Base-by-base conservation (phyloP, 257 asterid species). In the Ajuga chamaepitys region DNA sequence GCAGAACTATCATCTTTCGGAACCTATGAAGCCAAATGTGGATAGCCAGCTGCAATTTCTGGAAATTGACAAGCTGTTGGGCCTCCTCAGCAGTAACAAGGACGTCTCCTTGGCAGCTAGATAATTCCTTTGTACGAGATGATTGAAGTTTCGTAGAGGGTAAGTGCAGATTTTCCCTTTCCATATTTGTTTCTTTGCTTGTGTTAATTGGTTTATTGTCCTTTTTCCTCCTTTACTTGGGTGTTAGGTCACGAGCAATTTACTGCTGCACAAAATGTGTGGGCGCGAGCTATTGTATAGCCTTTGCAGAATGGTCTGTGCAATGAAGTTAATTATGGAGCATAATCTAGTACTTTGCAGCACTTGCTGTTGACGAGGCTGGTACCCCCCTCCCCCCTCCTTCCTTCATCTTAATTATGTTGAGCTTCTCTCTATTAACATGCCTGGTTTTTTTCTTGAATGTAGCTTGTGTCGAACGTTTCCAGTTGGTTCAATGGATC, bases 61-160 rank as follows among this genome's bases (percentile, higher is more conserved):
- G 86, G 79, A 66, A 82, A 83, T 74, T 89, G 80, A 62, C 91
- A 81, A 62, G 70, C 87, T 40, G 72, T 58, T 9, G 77, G 48
- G 35, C 66, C 88, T 48, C 88, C 78, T 16, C 95, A 78, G 80
- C 95, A 83, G 80, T 74, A 83, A 79, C 87, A 85, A 65, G 95
- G 91, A 59, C 95, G 72, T 78, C 96, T 58, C 79, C 80, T 72
- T 83, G 97, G 86, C 87, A 78, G 62, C 64, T 50, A 21, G 80
- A 80, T 65, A 87, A 71, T 70, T 85, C 77, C 84, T 78, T 78
- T 66, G 95, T 87, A 95, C 83, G 95, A 89, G 81, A 72, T 76
- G 81, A 76, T 74, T 71, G 66, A 66, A 55, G 60, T 64, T 70
- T 47, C 72, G 30, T 77, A 66, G 76, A 75, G 73, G 92, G 88